Conservation (phyloP, 2,329 filamentous ascomycete genomes). For the Hirsutella thompsonii region DNA sequence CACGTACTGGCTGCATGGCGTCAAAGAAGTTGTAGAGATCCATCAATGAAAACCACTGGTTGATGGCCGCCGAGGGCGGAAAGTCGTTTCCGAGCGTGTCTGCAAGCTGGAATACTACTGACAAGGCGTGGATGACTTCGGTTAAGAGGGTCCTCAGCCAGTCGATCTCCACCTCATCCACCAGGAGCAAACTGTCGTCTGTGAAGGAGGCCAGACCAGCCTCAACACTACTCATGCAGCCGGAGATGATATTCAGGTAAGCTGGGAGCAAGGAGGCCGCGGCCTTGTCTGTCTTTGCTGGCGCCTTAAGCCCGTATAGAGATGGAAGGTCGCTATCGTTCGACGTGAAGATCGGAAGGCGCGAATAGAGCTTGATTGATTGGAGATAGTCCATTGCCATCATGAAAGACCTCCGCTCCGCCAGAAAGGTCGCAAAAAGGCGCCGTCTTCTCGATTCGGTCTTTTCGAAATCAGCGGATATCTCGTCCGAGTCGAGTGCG, state of each 20-base stretch:
- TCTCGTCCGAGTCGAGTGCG: slow-evolving; percentile 38
- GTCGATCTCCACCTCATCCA: slow-evolving; percentile 40
- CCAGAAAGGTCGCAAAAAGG: slow-evolving; percentile 59
- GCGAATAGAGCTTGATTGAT: slow-evolving; percentile 30
- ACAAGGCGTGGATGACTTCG: slow-evolving; percentile 62
- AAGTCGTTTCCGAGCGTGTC: slow-evolving; percentile 43
- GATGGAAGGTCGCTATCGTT: slow-evolving; percentile 14
- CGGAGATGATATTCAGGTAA: slow-evolving; percentile 33
- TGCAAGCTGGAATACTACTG: slow-evolving; percentile 60
- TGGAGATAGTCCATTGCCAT: slow-evolving; percentile 47
- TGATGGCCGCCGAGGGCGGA: slow-evolving; percentile 43
- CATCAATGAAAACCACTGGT: slow-evolving; percentile 67
- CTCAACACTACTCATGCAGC: slow-evolving; percentile 36
- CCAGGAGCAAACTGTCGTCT: slow-evolving; percentile 32
- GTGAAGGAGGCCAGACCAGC: slow-evolving; percentile 36
- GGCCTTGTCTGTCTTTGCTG: slow-evolving; percentile 17
- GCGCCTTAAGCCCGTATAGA: slow-evolving; percentile 16
- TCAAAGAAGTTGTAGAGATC: slow-evolving; percentile 57
- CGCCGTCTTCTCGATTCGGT: slow-evolving; percentile 49
- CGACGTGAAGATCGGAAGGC: slow-evolving; percentile 20
- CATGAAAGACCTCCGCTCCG: slow-evolving; percentile 56
- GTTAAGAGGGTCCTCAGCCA: slow-evolving; percentile 53
- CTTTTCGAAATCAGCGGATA: slow-evolving; percentile 47
- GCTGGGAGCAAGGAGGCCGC: slow-evolving; percentile 32
- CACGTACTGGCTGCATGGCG: slow-evolving; percentile 31